Conservation (phyloP, 495 filamentous ascomycete species). For the Daldinia caldariorum region DNA sequence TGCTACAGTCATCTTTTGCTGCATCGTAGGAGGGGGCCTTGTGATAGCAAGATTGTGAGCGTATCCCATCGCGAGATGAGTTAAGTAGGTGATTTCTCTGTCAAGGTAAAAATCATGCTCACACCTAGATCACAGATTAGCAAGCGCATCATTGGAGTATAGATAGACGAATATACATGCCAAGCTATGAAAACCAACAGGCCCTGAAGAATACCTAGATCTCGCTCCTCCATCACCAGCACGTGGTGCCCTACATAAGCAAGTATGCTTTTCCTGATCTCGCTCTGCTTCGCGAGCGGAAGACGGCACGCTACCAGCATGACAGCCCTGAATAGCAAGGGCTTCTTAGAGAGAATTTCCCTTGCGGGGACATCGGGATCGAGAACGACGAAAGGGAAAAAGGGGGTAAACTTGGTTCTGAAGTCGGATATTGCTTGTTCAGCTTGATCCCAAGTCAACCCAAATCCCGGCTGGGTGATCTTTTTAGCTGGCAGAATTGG, state of each 20-base stretch:
- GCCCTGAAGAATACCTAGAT: conserved; percentile 47
- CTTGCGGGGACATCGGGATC: conserved; percentile 41
- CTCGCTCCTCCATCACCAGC: conserved; percentile 46
- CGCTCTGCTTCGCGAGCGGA: conserved; percentile 41
- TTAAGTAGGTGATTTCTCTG: conserved; percentile 43
- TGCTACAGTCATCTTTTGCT: conserved; percentile 38
- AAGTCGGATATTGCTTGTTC: conserved; percentile 46
- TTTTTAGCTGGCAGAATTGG: conserved; percentile 11
- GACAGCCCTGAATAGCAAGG: conserved; percentile 46
- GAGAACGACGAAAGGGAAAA: conserved; percentile 49
- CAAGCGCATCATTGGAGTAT: background rate
- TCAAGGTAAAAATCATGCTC: conserved; percentile 45
- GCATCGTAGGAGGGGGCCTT: conserved; percentile 28
- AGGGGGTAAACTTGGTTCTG: conserved; percentile 40
- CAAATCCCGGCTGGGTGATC: conserved; percentile 40
- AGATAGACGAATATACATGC: conserved; percentile 21
- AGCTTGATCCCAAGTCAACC: conserved; percentile 48
- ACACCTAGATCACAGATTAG: conserved; percentile 29
- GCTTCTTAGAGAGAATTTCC: conserved; percentile 41
- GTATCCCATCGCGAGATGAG: conserved; percentile 47
- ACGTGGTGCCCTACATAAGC: conserved; percentile 48
- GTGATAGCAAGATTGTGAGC: conserved; percentile 52
- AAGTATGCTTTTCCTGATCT: conserved; percentile 45
- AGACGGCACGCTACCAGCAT: conserved; percentile 43
- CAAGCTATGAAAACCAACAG: conserved; percentile 48